Conservation (phyloP, 2,329 filamentous ascomycete species). For the Magnaporthales sp. region DNA sequence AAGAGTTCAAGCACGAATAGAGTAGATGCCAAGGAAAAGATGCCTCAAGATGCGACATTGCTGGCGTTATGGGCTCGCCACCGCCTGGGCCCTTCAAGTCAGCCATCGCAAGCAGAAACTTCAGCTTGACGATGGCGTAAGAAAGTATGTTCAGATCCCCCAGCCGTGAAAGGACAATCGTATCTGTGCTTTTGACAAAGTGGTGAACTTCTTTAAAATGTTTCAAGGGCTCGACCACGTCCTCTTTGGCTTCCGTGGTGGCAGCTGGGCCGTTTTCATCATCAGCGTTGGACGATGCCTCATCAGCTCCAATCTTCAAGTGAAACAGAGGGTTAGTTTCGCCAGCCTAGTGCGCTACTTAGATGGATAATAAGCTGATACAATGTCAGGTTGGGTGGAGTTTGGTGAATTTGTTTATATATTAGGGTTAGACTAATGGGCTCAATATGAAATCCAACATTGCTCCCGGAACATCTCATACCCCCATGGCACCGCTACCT, state of each 20-base stretch:
- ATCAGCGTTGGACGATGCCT: conserved; percentile 40
- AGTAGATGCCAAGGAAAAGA: conserved; percentile 28
- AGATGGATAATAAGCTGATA: conserved; percentile 38
- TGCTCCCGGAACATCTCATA: neutral
- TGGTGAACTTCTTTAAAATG: conserved; percentile 1
- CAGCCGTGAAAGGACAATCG: conserved; percentile 38
- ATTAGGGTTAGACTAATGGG: neutral
- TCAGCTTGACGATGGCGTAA: conserved; percentile 53
- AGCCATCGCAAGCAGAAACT: conserved; percentile 44
- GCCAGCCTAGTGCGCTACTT: neutral
- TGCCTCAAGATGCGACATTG: conserved; percentile 32
- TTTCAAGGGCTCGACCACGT: neutral
- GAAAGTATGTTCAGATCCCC: conserved; percentile 52
- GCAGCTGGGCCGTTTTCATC: conserved; percentile 11
- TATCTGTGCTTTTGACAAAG: conserved; percentile 34
- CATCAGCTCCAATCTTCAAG: conserved; percentile 53
- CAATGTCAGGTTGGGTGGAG: neutral
- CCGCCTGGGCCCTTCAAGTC: conserved; percentile 19
- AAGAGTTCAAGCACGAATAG: conserved; percentile 28
- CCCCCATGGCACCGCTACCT: neutral
- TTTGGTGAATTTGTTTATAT: neutral
- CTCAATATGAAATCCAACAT: neutral
- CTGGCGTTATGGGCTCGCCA: conserved; percentile 12
- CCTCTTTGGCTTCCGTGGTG: conserved; percentile 9
- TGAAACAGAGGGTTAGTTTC: too few species aligned